Evolutionary conservation across 2,329 filamentous ascomycete species (phyloP), one percentile per base, ranked within the genome.

Genomic region (Magnaporthales sp.): DNA sequence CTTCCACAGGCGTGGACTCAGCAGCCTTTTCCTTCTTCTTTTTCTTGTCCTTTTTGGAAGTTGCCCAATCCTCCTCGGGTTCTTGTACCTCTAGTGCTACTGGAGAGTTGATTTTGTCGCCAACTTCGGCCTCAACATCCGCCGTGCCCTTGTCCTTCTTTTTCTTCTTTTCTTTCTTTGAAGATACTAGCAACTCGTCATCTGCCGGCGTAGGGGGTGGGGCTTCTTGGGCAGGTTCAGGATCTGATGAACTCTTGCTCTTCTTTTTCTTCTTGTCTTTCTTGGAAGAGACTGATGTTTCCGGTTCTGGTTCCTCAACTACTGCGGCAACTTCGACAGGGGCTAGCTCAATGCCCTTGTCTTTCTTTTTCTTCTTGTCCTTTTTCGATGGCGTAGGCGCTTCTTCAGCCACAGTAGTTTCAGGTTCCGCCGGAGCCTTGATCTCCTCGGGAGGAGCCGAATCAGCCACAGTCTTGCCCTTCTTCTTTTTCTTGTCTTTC

Each of bases 1-100:
- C 66, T 22, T 66, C 66, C 11, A 60, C 63, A 19, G 68, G 9
- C 22, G 54, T 66, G 62, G 26, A 29, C 27, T 61, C 65, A 24
- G 24, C 26, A 51, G 32, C 32, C 67, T 65, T 46, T 27, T n/a
- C 46, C 22, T 60, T 60, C 24, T 60, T 60, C 56, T 60, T 60
- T 29, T 60, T 60, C 56, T 60, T 60, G 9, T 60, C 56, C 11
- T 60, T 26, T 15, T 60, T 29, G 8, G 56, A 27, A 29, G 56
- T 6, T 7, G 24, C 3, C 56, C 27, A 19, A 26, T 60, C 11
- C 24, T 26, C 56, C 29, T 60, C 26, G 22, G 24, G 56, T 6
- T 27, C 24, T 60, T 26, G 56, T 11, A 27, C 56, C 15, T 60
- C 56, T 27, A 24, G 26, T 11, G 24, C 56, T 15, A 24, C 56